These are phyloP conservation scores for Schwanniomyces yamadae DNA, from an alignment of 805 yeast genomes.

Conservation along the genomic window DNA sequence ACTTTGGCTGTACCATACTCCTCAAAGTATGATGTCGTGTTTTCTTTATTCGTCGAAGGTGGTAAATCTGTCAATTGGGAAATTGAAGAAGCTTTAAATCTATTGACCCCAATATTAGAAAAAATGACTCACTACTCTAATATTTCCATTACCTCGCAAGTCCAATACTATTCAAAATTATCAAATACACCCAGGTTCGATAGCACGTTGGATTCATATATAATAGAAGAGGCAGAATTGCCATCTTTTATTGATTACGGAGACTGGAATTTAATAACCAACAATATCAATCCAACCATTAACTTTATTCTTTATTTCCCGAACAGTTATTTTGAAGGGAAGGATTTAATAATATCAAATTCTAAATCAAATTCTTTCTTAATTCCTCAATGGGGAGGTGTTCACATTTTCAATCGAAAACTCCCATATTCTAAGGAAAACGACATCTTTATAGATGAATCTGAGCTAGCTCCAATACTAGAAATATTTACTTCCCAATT, in stretches of 20 bases:
- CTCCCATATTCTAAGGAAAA: slow-evolving; percentile 4
- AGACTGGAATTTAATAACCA: slow-evolving; percentile 71
- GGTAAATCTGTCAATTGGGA: slow-evolving; percentile 74
- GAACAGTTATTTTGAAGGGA: slow-evolving; percentile 34
- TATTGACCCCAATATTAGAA: slow-evolving; percentile 55
- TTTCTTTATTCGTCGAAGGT: slow-evolving; percentile 71
- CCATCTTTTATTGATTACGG: slow-evolving; percentile 81
- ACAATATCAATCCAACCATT: slow-evolving; percentile 61
- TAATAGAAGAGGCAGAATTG: slow-evolving; percentile 52
- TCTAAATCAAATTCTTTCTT: slow-evolving; percentile 58
- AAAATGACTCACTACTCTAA: slow-evolving; percentile 57
- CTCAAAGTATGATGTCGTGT: slow-evolving; percentile 70
- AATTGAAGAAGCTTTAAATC: slow-evolving; percentile 51
- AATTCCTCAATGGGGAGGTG: slow-evolving; percentile 92
- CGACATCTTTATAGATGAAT: slow-evolving; percentile 28
- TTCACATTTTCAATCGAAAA: slow-evolving; percentile 48
- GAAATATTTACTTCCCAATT: slow-evolving; percentile 75
- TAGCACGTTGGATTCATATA: slow-evolving; percentile 21
- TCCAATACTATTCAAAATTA: slow-evolving; percentile 62
- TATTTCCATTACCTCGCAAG: slow-evolving; percentile 76
- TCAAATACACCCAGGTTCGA: slow-evolving; percentile 22
- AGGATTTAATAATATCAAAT: slow-evolving; percentile 51
- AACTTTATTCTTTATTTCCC: slow-evolving; percentile 75
- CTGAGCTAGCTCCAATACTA: slow-evolving; percentile 55
- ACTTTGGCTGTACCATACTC: slow-evolving; percentile 53